These are phyloP conservation scores for Dryas octopetala DNA, from an alignment of 306 rosid genomes.

Conservation along the genomic window DNA sequence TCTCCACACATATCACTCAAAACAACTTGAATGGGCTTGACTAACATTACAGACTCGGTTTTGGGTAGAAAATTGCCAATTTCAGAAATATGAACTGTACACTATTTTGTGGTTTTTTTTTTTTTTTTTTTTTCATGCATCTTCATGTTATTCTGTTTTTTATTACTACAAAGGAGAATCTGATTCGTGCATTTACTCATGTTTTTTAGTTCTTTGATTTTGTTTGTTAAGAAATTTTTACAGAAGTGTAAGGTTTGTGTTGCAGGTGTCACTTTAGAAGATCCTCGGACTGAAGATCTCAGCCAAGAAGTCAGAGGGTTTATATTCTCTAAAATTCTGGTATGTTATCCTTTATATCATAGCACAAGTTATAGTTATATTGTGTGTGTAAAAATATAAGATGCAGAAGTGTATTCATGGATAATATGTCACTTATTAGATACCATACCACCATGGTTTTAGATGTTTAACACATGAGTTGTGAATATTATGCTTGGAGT, in stretches of 20 bases:
- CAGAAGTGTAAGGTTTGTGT: slow-evolving; percentile 25
- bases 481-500: not conserved
- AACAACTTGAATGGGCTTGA: not conserved
- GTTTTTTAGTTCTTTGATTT: not conserved
- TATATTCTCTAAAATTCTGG: slow-evolving; percentile 94
- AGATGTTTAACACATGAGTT: not conserved
- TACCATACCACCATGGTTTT: not conserved
- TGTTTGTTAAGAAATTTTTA: not conserved
- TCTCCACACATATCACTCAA: not conserved
- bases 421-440: not conserved
- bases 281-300: slow-evolving; percentile 95
- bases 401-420: not conserved
- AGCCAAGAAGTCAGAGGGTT: slow-evolving; percentile 99
- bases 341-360: slow-evolving; percentile 39
- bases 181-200: not conserved
- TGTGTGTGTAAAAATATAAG: not conserved
- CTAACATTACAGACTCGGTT: not conserved
- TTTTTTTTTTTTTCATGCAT: not conserved
- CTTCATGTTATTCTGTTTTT: slow-evolving; percentile 2
- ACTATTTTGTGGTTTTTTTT: not conserved
- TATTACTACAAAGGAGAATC: not conserved
- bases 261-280: slow-evolving; percentile 90
- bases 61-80: not conserved
- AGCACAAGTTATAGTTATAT: not conserved
- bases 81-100: not conserved